Conservation (phyloP, 2,329 filamentous ascomycete genomes). For the Grosmannia clavigera region DNA sequence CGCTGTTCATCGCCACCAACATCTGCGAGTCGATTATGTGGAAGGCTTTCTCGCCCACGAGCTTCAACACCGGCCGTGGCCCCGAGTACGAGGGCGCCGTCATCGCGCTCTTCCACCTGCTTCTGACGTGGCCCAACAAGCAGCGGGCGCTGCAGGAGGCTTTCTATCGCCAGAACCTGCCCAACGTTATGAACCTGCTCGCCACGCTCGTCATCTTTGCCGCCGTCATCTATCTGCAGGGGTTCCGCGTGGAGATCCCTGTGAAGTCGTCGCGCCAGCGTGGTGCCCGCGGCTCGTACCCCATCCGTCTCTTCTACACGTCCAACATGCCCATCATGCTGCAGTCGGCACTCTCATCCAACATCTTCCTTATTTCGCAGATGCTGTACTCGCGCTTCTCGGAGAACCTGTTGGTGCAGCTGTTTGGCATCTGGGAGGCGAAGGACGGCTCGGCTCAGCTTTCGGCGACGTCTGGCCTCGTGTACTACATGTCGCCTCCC, state of each 20-base stretch:
- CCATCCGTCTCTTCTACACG: conserved; percentile 98
- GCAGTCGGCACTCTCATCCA: conserved; percentile 95
- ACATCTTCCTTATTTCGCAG: conserved; percentile 97
- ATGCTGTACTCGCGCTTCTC: conserved; percentile 99
- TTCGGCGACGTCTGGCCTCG: conserved; percentile 81
- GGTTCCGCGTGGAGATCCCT: conserved; percentile 98
- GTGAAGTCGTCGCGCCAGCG: conserved; percentile 99
- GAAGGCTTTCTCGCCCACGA: conserved; percentile 99
- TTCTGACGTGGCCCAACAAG: conserved; percentile 99
- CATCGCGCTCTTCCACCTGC: conserved; percentile 93
- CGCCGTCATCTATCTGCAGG: conserved; percentile 97
- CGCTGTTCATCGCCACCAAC: conserved; percentile 98
- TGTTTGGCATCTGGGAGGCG: conserved; percentile 97
- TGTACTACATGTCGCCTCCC: conserved; percentile 99
- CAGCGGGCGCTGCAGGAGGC: conserved; percentile 95
- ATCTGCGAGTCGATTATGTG: conserved; percentile 99
- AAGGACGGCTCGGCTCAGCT: conserved; percentile 94
- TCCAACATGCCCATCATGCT: conserved; percentile 99
- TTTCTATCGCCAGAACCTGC: conserved; percentile 98
- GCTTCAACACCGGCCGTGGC: conserved; percentile 97
- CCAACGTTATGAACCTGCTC: conserved; percentile 98
- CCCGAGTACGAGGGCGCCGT: conserved; percentile 98
- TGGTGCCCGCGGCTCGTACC: conserved; percentile 96
- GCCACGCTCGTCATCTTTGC: conserved; percentile 89
- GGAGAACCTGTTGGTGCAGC: conserved; percentile 94